phyloP scores from a whole-genome alignment of 257 asterid species.

The Solanum etuberosum region DNA sequence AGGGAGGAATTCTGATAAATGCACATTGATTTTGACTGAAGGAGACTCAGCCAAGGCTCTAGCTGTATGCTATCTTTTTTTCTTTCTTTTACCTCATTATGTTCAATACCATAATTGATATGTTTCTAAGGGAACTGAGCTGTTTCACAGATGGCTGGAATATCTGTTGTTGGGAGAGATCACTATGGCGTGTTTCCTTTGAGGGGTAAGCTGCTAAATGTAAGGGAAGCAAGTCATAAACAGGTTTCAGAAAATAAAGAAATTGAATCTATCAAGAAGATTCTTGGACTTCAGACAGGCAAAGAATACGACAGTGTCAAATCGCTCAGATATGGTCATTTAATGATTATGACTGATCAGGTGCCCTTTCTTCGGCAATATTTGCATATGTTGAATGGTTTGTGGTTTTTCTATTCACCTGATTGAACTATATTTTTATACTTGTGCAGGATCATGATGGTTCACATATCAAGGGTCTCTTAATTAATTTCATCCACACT shows the following conservation, averaged over 20 bases:
- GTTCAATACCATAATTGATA: neutral
- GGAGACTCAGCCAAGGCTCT: constrained; percentile 99
- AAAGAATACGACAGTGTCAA: constrained; percentile 63
- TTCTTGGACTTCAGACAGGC: constrained; percentile 87
- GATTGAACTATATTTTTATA: neutral
- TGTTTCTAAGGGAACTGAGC: neutral
- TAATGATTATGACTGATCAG: constrained; percentile 99
- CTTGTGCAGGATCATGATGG: constrained; percentile 91
- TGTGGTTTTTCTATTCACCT: neutral
- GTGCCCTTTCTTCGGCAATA: constrained; percentile 13
- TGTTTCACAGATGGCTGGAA: constrained; percentile 72
- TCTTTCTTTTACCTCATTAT: neutral
- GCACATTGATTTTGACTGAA: constrained; percentile 94
- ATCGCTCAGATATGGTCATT: constrained; percentile 81
- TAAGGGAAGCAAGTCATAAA: constrained; percentile 79
- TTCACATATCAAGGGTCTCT: constrained; percentile 90
- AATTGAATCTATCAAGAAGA: constrained; percentile 70
- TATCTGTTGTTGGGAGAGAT: constrained; percentile 73
- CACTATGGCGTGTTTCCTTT: constrained; percentile 91
- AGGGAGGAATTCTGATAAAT: constrained; percentile 64
- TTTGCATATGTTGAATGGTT: neutral
- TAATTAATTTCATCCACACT: constrained; percentile 83
- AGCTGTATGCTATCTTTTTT: constrained; percentile 46
- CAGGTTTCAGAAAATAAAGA: constrained; percentile 82
- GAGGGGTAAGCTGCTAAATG: constrained; percentile 92